Conservation (phyloP, 176 grass and related monocot species). For the Leersia perrieri region DNA sequence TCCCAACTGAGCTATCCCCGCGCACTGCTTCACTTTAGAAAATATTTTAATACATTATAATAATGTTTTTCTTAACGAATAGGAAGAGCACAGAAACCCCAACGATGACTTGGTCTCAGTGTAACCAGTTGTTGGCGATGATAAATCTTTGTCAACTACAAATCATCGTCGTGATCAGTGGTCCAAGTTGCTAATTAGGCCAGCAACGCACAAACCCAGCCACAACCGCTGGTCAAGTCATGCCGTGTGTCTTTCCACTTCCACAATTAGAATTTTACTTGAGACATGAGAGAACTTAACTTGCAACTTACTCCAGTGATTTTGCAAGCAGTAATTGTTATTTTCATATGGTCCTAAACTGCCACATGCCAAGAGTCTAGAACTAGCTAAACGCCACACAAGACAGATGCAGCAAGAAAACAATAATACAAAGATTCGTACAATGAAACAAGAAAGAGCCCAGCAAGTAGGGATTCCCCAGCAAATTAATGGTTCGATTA, state of each 20-base stretch:
- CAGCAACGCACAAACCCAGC: background rate
- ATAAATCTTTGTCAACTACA: background rate
- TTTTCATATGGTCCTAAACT: background rate
- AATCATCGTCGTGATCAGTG: background rate
- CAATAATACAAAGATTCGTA: no score
- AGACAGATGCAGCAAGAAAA: no score
- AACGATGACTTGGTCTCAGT: background rate
- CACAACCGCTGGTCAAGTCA: background rate
- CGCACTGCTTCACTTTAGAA: no score
- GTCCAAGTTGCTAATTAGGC: background rate
- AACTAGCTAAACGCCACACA: background rate
- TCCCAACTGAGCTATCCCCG: slow-evolving; percentile 85
- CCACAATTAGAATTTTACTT: background rate
- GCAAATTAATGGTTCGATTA: background rate
- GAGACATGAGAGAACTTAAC: background rate
- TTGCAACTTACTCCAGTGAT: background rate
- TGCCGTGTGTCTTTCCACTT: background rate
- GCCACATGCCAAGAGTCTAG: background rate
- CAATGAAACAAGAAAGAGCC: background rate
- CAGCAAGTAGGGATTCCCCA: background rate
- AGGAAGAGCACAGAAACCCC: no score
- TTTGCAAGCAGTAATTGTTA: background rate
- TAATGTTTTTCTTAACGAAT: no score
- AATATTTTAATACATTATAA: no score
- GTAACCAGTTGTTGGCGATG: background rate